These are phyloP conservation scores for Phtheirospermum japonicum DNA, from an alignment of 257 asterid genomes.

Conservation along the genomic window DNA sequence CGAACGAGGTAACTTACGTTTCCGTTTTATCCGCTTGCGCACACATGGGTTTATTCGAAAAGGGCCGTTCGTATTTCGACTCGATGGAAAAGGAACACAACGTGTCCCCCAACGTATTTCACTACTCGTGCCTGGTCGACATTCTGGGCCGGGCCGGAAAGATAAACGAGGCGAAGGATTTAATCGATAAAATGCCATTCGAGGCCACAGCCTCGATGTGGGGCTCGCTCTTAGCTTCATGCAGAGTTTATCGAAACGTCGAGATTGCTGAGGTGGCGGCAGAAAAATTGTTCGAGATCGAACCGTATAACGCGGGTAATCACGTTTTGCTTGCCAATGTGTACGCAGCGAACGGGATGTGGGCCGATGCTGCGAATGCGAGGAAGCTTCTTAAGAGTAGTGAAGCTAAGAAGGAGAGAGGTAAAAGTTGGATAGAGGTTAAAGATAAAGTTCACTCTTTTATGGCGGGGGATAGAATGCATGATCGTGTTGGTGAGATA, in stretches of 20 bases:
- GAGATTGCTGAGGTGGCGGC: constrained; percentile 82
- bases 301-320: constrained; percentile 85
- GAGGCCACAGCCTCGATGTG: constrained; percentile 83
- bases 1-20: constrained; percentile 66
- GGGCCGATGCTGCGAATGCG: constrained; percentile 78
- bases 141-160: constrained; percentile 72
- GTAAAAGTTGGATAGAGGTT: constrained; percentile 88
- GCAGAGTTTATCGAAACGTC: constrained; percentile 64
- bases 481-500: constrained; percentile 61
- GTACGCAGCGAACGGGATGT: constrained; percentile 70
- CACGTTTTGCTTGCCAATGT: constrained; percentile 76
- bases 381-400: constrained; percentile 67
- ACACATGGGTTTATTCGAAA: constrained; percentile 76
- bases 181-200: constrained; percentile 72
- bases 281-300: constrained; percentile 61
- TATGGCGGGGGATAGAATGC: constrained; percentile 74
- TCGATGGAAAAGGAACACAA: constrained; percentile 61
- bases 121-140: constrained; percentile 86
- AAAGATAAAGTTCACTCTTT: constrained; percentile 68
- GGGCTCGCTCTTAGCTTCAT: constrained; percentile 89
- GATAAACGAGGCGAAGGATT: constrained; percentile 63
- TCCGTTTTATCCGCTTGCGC: constrained; percentile 80
- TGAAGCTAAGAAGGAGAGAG: constrained; percentile 78
- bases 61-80: constrained; percentile 65
- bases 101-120: constrained; percentile 56